Evolutionary conservation across 768 basidiomycete genomes (phyloP), one percentile per base, ranked within the genome.

Genomic region (Tubosaeta sp.): DNA sequence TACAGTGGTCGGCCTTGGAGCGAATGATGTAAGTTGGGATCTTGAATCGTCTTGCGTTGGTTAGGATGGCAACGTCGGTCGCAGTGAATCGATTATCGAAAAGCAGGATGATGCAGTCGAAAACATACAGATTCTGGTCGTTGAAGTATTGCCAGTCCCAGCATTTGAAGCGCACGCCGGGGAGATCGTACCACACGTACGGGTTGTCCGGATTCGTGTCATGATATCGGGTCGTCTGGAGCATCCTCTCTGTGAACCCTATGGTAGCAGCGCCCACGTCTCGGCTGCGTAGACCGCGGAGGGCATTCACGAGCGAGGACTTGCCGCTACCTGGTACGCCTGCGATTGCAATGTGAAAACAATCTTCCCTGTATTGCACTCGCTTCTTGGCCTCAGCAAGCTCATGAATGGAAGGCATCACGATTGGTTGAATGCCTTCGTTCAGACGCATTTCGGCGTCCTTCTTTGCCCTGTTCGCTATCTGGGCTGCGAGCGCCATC

Each of bases 121-220:
- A 71, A 38, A 69, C 60, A 25, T 67, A 72, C 12, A 72, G 64
- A 3, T 69, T 67, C 32, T 69, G 66, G 3, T 56, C 39, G 18
- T 71, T 70, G 58, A 71, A 72, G 45, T 72, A 72, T 22, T 67
- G 59, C 68, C 68, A 71, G 40, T 65, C 67, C 6, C 57, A 55
- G 19, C 65, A 61, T n/a, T 46, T 59, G n/a, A 65, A 11, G 8
- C 69, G 66, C 9, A 70, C 68, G 13, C 69, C 71, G 0, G 69
- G 70, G 21, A 70, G 35, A 27, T 72, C 71, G 10, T 64, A 72
- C 70, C 69, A 72, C 29, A 65, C 60, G 51, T 63, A 57, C 0
- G 56, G 62, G 21, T 49, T 21, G 2, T 52, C 35, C 4, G 52
- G 59, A 24, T 58, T 54, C 4, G 60, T 22, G 19, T 67, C 63